A percentile compares a stretch with the other conserved stretches of the same genome.
These are phyloP conservation scores for Eremothecium gossypii DNA, from an alignment of 1,139 yeast genomes.

Conservation along the genomic window DNA sequence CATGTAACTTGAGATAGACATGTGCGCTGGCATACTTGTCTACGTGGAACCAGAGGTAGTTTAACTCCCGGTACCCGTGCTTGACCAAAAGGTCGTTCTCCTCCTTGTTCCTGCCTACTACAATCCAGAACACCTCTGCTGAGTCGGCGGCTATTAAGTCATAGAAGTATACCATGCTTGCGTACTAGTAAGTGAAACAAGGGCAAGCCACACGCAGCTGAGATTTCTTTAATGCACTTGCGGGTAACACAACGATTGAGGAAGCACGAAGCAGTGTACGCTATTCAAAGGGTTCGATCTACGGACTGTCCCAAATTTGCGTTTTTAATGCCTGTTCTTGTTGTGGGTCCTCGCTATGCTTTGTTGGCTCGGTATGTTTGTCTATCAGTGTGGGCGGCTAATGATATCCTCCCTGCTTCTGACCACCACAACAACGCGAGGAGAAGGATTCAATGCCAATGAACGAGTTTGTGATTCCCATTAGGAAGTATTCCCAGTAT, in stretches of 20 bases:
- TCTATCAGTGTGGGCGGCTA: no score
- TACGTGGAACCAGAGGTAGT: constrained; percentile 76
- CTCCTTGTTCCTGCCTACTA: constrained; percentile 66
- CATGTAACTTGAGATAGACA: constrained; percentile 53
- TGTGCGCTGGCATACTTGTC: constrained; percentile 78
- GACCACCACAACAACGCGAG: no score
- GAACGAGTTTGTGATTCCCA: constrained; percentile 4
- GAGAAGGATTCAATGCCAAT: background rate
- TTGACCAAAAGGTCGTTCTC: constrained; percentile 71
- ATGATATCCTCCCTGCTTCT: no score
- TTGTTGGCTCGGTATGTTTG: no score
- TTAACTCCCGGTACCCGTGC: constrained; percentile 49
- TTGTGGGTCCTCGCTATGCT: no score
- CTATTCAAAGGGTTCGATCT: no score
- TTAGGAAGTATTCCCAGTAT: constrained; percentile 11
- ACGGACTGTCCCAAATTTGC: no score
- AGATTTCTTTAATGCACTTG: no score
- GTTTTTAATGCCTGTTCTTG: no score
- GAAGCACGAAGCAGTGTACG: no score
- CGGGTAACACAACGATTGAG: no score
- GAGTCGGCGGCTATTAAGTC: constrained; percentile 18
- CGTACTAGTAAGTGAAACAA: background rate
- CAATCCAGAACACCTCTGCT: constrained; percentile 14
- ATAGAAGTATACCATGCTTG: constrained; percentile 26
- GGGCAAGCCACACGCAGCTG: background rate